A percentile compares a stretch with the other conserved stretches of the same genome.
phyloP scores from a whole-genome alignment of 2,329 filamentous ascomycete genomes.

The Huntiella abstrusa region DNA sequence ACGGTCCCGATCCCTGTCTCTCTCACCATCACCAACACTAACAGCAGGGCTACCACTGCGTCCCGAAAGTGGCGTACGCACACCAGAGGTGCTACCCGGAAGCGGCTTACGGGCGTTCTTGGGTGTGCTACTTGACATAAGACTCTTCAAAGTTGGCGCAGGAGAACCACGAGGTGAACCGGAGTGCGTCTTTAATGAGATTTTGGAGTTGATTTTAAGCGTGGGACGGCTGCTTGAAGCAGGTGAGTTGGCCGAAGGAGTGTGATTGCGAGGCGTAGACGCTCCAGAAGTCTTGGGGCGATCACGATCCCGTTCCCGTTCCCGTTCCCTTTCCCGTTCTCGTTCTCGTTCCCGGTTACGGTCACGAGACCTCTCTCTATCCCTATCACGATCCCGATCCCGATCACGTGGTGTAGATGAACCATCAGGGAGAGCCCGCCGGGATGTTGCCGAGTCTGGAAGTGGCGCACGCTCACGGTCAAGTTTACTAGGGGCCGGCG shows the following conservation, averaged over 20 bases:
- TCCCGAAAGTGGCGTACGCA: too few species aligned
- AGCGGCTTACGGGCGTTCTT: slow-evolving; percentile 8
- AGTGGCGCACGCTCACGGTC: slow-evolving; percentile 8
- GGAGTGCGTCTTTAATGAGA: slow-evolving; percentile 6
- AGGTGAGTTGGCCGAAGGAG: background rate
- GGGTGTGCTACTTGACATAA: slow-evolving; percentile 8
- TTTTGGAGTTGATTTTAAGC: slow-evolving; percentile 10
- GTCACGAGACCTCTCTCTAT: background rate
- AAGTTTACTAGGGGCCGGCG: slow-evolving; percentile 9
- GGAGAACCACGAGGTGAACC: slow-evolving; percentile 2
- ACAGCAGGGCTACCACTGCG: too few species aligned
- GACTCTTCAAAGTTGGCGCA: slow-evolving; percentile 6
- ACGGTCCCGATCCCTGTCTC: background rate
- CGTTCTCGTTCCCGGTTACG: background rate
- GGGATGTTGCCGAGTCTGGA: slow-evolving; percentile 1
- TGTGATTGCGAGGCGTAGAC: background rate
- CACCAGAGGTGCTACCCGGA: slow-evolving; percentile 1
- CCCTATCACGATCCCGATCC: background rate
- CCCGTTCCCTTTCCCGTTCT: too few species aligned
- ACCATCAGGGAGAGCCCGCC: slow-evolving; percentile 6
- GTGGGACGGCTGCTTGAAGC: background rate
- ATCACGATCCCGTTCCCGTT: background rate
- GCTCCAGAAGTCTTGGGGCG: background rate
- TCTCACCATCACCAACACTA: background rate
- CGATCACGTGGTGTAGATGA: background rate